Conservation (phyloP, 176 grass and related monocot genomes). For the Alloteropsis semialata region DNA sequence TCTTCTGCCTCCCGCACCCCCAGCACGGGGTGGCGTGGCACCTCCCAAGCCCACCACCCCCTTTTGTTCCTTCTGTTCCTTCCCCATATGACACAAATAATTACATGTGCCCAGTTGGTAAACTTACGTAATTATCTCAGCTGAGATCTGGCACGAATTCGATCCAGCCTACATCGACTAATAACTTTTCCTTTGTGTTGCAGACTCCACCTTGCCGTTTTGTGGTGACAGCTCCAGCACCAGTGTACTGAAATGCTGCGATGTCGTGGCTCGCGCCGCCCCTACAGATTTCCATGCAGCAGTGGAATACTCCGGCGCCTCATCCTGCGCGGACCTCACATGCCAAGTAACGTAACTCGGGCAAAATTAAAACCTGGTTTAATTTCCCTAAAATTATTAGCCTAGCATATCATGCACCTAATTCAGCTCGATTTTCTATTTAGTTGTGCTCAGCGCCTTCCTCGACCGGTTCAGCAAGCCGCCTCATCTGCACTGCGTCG, state of each 20-base stretch:
- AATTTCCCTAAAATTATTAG: not conserved
- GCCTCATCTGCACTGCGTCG: not conserved
- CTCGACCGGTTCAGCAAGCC: not conserved
- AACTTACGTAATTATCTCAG: not conserved
- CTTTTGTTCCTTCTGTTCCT: not conserved
- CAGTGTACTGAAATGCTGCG: not conserved
- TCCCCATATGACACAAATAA: too few relatives aligned
- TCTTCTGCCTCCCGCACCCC: not conserved
- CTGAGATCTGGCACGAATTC: not conserved
- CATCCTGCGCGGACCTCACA: not conserved
- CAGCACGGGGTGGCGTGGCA: not conserved
- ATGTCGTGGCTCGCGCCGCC: not conserved
- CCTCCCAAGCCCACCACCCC: not conserved
- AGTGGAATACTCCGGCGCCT: not conserved
- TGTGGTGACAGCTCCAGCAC: not conserved
- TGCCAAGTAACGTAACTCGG: not conserved
- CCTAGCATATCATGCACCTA: not conserved
- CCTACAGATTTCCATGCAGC: not conserved
- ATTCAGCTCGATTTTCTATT: not conserved
- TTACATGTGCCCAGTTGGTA: not conserved
- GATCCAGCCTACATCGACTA: not conserved
- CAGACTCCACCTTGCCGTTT: not conserved
- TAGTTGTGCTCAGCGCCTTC: not conserved
- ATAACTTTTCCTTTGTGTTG: not conserved
- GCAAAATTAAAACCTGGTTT: not conserved